phyloP scores from a whole-genome alignment of 257 asterid genomes.

The Haberlea rhodopensis region DNA sequence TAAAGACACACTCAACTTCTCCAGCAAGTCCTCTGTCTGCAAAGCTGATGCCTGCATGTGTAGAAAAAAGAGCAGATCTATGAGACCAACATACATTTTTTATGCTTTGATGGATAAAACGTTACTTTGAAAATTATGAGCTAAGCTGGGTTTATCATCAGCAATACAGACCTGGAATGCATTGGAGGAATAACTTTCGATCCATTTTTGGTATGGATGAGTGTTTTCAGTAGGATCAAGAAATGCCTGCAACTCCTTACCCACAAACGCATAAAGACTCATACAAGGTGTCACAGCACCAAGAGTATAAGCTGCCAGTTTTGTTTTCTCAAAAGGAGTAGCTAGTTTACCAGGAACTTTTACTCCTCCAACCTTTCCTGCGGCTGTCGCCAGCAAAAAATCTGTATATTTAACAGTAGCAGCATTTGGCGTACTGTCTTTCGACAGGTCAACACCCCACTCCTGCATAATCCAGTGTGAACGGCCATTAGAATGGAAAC shows the following conservation, averaged over 20 bases:
- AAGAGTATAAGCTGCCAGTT: conserved; percentile 86
- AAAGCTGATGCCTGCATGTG: conserved; percentile 52
- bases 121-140: conserved; percentile 18
- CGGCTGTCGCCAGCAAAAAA: conserved; percentile 79
- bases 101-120: conserved; percentile 4
- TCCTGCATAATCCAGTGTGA: conserved; percentile 45
- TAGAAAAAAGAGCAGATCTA: conserved; percentile 12
- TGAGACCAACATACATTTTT: not conserved
- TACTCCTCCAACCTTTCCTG: conserved; percentile 78
- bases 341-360: conserved; percentile 78
- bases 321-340: conserved; percentile 93
- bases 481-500: conserved; percentile 13
- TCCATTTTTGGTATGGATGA: conserved; percentile 83
- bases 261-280: conserved; percentile 85
- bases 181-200: conserved; percentile 64
- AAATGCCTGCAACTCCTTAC: conserved; percentile 61
- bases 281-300: conserved; percentile 95
- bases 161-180: conserved; percentile 62
- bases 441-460: conserved; percentile 59
- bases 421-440: conserved; percentile 47
- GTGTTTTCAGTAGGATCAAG: conserved; percentile 33
- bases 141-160: conserved; percentile 19
- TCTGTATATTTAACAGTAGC: conserved; percentile 77
- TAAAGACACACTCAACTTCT: conserved; percentile 74
- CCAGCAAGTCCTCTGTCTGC: conserved; percentile 80